Evolutionary conservation across 371 early-diverging fungal species (phyloP).

Genomic region (Funneliformis caledonium): DNA sequence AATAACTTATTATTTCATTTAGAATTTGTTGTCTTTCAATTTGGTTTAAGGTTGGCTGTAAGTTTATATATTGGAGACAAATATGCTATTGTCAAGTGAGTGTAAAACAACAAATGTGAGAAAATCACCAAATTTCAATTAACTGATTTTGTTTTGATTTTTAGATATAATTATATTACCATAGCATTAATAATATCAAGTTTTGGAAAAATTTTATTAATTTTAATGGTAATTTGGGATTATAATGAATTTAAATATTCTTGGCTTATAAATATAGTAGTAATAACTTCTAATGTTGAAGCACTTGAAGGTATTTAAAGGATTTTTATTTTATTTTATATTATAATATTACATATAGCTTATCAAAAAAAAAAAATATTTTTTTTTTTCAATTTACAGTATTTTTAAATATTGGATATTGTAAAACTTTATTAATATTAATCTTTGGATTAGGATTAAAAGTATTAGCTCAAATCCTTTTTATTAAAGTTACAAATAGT

Average conservation of each 20-base stretch:
- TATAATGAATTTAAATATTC: constrained; percentile 84
- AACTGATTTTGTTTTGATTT: not conserved
- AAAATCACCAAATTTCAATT: not conserved
- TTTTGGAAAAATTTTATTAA: constrained; percentile 88
- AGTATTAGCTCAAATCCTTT: constrained; percentile 56
- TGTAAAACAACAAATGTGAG: not conserved
- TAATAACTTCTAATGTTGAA: constrained; percentile 83
- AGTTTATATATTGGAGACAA: constrained; percentile 44
- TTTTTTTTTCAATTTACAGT: constrained; percentile 45
- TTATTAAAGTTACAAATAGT: constrained; percentile 53
- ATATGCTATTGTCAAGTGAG: constrained; percentile 45
- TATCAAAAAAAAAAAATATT: not conserved
- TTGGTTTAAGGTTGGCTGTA: constrained; percentile 49
- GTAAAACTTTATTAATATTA: constrained; percentile 54
- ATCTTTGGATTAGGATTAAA: constrained; percentile 55
- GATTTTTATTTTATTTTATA: not conserved
- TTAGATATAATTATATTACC: constrained; percentile 67
- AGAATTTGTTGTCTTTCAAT: constrained; percentile 59
- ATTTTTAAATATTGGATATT: constrained; percentile 57
- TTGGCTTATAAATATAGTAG: constrained; percentile 79
- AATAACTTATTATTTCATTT: not conserved
- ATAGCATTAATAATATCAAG: constrained; percentile 85
- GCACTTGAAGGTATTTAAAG: constrained; percentile 75
- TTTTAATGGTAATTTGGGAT: constrained; percentile 95
- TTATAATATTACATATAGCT: not conserved